Evolutionary conservation across 75 land plant genomes (phyloP), one percentile per base, ranked within the genome.

Genomic region (Selaginella moellendorffii): DNA sequence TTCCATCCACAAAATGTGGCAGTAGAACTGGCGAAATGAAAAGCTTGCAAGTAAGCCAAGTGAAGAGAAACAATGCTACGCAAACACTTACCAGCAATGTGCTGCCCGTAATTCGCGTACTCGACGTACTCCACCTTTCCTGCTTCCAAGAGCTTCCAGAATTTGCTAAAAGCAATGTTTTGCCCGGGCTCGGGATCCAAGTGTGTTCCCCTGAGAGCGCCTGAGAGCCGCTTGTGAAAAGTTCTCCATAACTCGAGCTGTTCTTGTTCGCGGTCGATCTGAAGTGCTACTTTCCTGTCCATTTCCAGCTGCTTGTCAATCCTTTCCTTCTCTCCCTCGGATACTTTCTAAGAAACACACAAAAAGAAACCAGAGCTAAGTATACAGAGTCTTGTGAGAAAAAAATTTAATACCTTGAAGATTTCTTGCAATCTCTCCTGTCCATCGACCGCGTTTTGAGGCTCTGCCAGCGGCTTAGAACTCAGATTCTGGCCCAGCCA

Each of bases 171-270:
- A 29, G 71, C 54, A 61, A 93, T 88, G 53, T 73, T 67, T 27
- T 80, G 80, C 10, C 86, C 87, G 30, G 78, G 79, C 67, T 81
- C 79, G 51, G 98, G 98, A 65, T 88, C 95, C 87, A 86, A 93
- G 25, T 76, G 78, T 12, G 85, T 85, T 20, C 98, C 98, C 54
- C 81, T 85, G 66, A 85, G 62, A 31, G 83, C 81, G 17, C 98
- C 98, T 27, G 70, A 83, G 31, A 81, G 63, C 24, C 75, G 69
- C 31, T 74, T 62, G 36, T 87, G 62, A 22, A 73, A 61, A 65
- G 82, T 83, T 21, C 75, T 80, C 95, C 95, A 88, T 24, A 51
- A 36, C 0, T 77, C 80, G 25, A 85, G 78, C 79, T 85, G 73
- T 1, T 83, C 62, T 65, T 71, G 70, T 66, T 83, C 85, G 66